Percentiles rank a stretch among this genome's conserved stretches.
These are phyloP conservation scores for Solanum hybrid DNA, from an alignment of 305 asterid species.

Conservation along the genomic window DNA sequence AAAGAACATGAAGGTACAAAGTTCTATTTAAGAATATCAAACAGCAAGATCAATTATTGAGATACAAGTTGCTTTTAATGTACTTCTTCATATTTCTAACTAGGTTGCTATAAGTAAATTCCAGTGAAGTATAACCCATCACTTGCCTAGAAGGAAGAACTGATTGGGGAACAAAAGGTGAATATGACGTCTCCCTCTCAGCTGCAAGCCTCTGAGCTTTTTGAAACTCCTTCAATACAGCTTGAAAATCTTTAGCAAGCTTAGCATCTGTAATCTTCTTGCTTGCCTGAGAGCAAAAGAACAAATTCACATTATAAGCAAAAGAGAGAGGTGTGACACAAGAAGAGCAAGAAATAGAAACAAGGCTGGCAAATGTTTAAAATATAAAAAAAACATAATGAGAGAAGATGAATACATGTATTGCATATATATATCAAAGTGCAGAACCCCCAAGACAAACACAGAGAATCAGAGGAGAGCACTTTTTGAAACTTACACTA, in stretches of 20 bases:
- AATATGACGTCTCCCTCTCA: slow-evolving; percentile 34
- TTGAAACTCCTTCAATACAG: slow-evolving; percentile 52
- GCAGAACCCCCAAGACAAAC: not conserved
- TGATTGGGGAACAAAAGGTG: slow-evolving; percentile 19
- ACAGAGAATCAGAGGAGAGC: not conserved
- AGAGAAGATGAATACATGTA: not conserved
- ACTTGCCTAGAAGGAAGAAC: slow-evolving; percentile 34
- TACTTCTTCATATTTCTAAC: not conserved
- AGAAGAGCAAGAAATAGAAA: not conserved
- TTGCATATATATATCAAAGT: not conserved
- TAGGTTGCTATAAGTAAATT: not conserved
- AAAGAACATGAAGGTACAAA: not conserved
- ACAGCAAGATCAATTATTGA: not conserved
- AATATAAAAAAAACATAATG: not conserved
- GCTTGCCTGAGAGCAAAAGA: slow-evolving; percentile 28
- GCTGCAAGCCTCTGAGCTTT: slow-evolving; percentile 60
- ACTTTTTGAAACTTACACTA: slow-evolving; percentile 26
- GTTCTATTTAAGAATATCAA: not conserved
- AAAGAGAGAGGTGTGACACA: not conserved
- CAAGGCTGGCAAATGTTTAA: not conserved
- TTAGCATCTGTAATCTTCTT: slow-evolving; percentile 52
- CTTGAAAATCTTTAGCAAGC: slow-evolving; percentile 58
- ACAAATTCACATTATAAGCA: not conserved
- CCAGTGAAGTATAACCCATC: not conserved
- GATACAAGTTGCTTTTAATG: not conserved